Evolutionary conservation across 1,284 basidiomycete genomes (phyloP).

Genomic region (Chalciporus sp.): DNA sequence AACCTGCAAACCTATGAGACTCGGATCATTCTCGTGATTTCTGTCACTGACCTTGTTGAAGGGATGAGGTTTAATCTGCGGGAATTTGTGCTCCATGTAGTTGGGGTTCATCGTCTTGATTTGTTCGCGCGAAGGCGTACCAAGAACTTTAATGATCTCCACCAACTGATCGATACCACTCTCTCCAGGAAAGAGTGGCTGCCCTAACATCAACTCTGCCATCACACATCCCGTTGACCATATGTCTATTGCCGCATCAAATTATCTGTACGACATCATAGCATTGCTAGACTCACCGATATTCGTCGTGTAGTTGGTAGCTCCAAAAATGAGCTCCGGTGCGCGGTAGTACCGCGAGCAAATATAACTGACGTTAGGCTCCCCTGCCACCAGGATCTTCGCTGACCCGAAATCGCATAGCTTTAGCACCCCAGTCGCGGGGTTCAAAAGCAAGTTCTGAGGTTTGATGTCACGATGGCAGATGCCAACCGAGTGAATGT

Average conservation of each 20-base stretch:
- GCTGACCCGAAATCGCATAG: constrained; percentile 99
- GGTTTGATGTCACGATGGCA: constrained; percentile 99
- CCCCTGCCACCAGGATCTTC: constrained; percentile 96
- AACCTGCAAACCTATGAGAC: constrained; percentile 58
- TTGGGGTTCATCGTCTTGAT: constrained; percentile 99
- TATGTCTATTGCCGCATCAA: constrained; percentile 67
- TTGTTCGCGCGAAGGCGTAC: constrained; percentile 97
- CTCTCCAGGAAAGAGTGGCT: constrained; percentile 98
- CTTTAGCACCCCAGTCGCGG: constrained; percentile 94
- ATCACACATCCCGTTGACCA: constrained; percentile 99
- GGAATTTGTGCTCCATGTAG: constrained; percentile 99
- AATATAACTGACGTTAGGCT: constrained; percentile 99
- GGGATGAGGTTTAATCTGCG: constrained; percentile 97
- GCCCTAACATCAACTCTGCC: constrained; percentile 99
- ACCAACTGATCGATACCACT: constrained; percentile 99
- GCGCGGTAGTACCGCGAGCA: constrained; percentile 99
- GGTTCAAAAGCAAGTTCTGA: constrained; percentile 97
- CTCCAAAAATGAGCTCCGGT: constrained; percentile 98
- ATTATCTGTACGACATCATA: constrained; percentile 1
- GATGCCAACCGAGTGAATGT: constrained; percentile 98
- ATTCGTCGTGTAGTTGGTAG: constrained; percentile 99
- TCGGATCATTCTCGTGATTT: neutral
- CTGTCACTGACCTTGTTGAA: constrained; percentile 75
- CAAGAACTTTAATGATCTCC: constrained; percentile 99
- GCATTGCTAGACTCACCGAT: constrained; percentile 69